Evolutionary conservation across 2,329 filamentous ascomycete genomes (phyloP), one percentile per base, ranked within the genome.

Genomic region (Lecanosticta acicola): DNA sequence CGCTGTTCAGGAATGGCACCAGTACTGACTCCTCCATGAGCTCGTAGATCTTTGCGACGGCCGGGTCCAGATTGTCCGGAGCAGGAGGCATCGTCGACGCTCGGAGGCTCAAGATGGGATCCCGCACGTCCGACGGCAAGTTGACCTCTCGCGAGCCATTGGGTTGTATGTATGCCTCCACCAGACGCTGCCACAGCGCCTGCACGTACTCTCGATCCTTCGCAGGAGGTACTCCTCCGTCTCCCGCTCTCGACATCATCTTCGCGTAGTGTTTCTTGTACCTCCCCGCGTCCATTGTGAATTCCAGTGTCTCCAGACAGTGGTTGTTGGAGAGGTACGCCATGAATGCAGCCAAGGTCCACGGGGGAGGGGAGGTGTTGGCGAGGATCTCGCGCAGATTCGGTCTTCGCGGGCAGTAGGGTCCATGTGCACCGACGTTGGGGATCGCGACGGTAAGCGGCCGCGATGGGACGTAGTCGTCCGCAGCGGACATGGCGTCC

Each of bases 21-120:
- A 97, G 75, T 0, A 97, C 87, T 3, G 90, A 96, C 65, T 97
- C 93, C 59, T 95, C 94, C 90, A 98, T 97, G 45, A 98, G 74
- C 58, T 97, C 93, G 66, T 91, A 90, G 33, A 96, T 87, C 50
- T 95, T 94, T 51, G 79, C 78, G 18, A 94, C 85, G 16, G 93
- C 89, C 41, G 86, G 79, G 49, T 94, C 85, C 13, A 98, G 74
- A 44, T 82, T 79, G 33, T 83, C 79, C 1, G 93, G 90, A 48
- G 80, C 71, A 3, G 84, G 84, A 4, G 91, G 88, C 0, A 81
- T 74, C 4, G 74, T 71, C 1, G 71, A 67, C 11, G 76, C 68
- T 49, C 73, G 74, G 33, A 85, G 74, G 34, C 74, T 74, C 26
- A 97, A 74, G 17, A 98, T 75, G 29, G 79, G 79, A 64, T 97